Percentiles rank a stretch among this genome's conserved stretches.
Conservation (phyloP, 495 filamentous ascomycete species). For the Usnea hakonensis region DNA sequence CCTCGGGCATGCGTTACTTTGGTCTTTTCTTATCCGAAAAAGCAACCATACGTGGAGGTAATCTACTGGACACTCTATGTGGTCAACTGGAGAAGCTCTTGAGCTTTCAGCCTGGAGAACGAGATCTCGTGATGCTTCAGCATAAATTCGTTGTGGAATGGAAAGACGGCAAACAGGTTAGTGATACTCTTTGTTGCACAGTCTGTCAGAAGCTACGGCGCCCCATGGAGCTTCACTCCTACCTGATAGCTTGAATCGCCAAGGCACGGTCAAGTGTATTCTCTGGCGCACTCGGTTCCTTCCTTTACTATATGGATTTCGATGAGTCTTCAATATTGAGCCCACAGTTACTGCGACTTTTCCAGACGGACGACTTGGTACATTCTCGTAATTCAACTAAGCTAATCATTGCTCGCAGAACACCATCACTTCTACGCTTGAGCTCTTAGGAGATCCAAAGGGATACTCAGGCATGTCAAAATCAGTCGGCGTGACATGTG, state of each 20-base stretch:
- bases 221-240: background rate
- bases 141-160: constrained; percentile 22
- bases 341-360: background rate
- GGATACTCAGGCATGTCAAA: constrained; percentile 22
- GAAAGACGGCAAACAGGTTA: constrained; percentile 7
- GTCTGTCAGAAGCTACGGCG: background rate
- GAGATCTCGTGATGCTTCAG: constrained; percentile 22
- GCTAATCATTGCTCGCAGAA: constrained; percentile 5
- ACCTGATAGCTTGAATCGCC: background rate
- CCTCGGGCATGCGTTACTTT: constrained; percentile 7
- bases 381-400: background rate
- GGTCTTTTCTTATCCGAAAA: constrained; percentile 16
- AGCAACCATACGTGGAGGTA: constrained; percentile 8
- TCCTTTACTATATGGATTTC: background rate
- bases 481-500: constrained; percentile 21
- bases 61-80: constrained; percentile 19
- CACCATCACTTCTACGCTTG: constrained; percentile 22
- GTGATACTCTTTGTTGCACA: background rate
- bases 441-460: constrained; percentile 21
- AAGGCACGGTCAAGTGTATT: background rate
- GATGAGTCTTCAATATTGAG: background rate
- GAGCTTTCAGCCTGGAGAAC: constrained; percentile 17
- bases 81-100: constrained; percentile 16
- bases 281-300: background rate
- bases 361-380: background rate